Evolutionary conservation across 2,329 filamentous ascomycete genomes (phyloP), one percentile per base, ranked within the genome.

Genomic region (Claviceps sp.): DNA sequence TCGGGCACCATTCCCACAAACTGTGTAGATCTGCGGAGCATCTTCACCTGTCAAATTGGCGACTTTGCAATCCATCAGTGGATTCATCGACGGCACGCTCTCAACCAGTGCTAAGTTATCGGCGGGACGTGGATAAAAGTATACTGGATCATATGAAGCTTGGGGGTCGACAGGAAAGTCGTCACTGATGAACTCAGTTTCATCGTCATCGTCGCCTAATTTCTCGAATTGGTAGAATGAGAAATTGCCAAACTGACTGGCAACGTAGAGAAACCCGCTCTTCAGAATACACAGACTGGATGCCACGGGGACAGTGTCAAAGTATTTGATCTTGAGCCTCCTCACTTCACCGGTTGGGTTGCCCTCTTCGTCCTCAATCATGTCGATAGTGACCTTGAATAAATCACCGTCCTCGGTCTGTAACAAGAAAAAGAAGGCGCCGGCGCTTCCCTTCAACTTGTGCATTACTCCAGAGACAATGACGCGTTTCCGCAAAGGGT

Each of bases 371-470:
- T 95, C 87, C 59, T 90, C 85, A 9, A 83, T 77, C 82, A 96
- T 91, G 57, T 96, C 89, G 55, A 98, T 82, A 0, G 85, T 96
- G 48, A 97, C 79, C 66, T 97, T 97, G 77, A 98, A 97, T 6
- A 98, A 74, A 66, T 98, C 94, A n/a, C 93, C 93, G 65, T 98
- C 94, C 53, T 98, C 93, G 0, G 87, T 89, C 65, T 99, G 93
- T 0, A 98, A 72, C 2, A 99, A 78, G 65, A 97, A 95, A 73
- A 98, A 99, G 71, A 98, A 98, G 1, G 90, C 89, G 30, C 89
- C 89, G 5, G 75, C 76, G 54, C 76, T 83, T 55, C 81, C 81
- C 61, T 93, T 91, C 65, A 96, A 84, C 67, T 94, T 95, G 71
- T 98, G 93, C 82, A 97, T 91, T n/a, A 95, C 89, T 48, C 93